Base-by-base conservation (phyloP, 2,329 filamentous ascomycete genomes). In the Monosporascus cannonballus region DNA sequence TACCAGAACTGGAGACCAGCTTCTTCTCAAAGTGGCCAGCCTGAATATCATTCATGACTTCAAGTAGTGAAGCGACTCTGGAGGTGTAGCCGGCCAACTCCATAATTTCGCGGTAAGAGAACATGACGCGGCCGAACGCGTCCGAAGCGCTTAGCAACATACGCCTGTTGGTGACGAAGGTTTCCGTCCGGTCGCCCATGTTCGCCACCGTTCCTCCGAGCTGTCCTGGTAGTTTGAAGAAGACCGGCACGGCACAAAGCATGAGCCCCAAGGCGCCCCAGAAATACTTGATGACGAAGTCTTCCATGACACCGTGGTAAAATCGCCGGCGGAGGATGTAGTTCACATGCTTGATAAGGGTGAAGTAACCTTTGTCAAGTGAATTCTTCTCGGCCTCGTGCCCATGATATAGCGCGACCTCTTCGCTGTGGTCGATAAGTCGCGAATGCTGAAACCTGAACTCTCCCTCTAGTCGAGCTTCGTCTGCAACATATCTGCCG, bases 201-300 rank as follows among this genome's bases (percentile, higher is more conserved):
- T 75, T 86, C 61, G 78, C 64, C 47, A 68, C 58, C 7, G 75
- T 70, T 36, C 70, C 73, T 14, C 76, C 74, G 44, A 79, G 67
- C 58, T 85, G 78, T 1, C 88, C 89, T 0, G 92, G 91, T 18
- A 96, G 80, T 70, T 93, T 93, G 77, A 99, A 89, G 70, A 99
- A 99, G 2, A 97, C 93, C 0, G 94, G 94, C 0, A 96, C 85
- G 69, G 90, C 95, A 76, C 94, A 99, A 9, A 99, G 84, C 58
- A 96, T 71, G 58, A 99, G 79, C 1, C 94, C 94, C 44, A 99
- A 71, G 2, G 94, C 93, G 41, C 94, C 94, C 94, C 94, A 99
- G 72, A 97, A 94, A 69, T 99, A 99, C 71, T 99, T 99, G 72
- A 99, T 96, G 53, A 97, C 90, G 71, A 96, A 99, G 70, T 99